A percentile compares a stretch with the other conserved stretches of the same genome.
Evolutionary conservation across 768 basidiomycete genomes (phyloP).

Genomic region (Lactifluus echinatus): DNA sequence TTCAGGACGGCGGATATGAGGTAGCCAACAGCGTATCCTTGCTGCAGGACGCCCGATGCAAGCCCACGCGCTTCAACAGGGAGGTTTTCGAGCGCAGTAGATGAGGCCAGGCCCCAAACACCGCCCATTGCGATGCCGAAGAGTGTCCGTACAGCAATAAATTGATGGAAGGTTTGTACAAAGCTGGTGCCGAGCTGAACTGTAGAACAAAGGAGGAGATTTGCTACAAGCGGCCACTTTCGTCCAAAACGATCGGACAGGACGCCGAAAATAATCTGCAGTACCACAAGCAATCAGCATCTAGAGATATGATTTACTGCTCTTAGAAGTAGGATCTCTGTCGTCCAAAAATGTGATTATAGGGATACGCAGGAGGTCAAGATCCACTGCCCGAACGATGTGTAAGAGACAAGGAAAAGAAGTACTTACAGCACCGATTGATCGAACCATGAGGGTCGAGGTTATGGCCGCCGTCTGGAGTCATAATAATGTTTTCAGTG

Average conservation of each 20-base stretch:
- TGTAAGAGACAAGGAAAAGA: not conserved
- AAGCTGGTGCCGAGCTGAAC: constrained; percentile 80
- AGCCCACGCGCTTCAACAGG: constrained; percentile 83
- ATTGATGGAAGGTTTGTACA: constrained; percentile 63
- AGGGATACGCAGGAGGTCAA: not conserved
- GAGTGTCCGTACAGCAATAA: constrained; percentile 74
- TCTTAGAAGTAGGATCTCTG: not conserved
- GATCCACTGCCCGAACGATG: not conserved
- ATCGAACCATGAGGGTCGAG: constrained; percentile 86
- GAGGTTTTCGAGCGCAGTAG: constrained; percentile 82
- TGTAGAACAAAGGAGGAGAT: constrained; percentile 58
- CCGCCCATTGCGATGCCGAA: constrained; percentile 89
- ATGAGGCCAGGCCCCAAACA: constrained; percentile 77
- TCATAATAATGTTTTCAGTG: not conserved
- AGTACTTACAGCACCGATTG: constrained; percentile 52
- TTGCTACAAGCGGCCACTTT: constrained; percentile 84
- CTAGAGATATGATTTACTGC: not conserved
- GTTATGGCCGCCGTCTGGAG: constrained; percentile 72
- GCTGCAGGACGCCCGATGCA: constrained; percentile 75
- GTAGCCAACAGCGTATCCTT: constrained; percentile 85
- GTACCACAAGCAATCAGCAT: not conserved
- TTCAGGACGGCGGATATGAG: constrained; percentile 81
- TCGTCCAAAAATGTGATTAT: not conserved
- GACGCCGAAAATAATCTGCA: constrained; percentile 63
- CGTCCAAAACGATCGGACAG: constrained; percentile 85